These are phyloP conservation scores for Phallus indusiatus DNA, from an alignment of 768 basidiomycete species.

Conservation along the genomic window DNA sequence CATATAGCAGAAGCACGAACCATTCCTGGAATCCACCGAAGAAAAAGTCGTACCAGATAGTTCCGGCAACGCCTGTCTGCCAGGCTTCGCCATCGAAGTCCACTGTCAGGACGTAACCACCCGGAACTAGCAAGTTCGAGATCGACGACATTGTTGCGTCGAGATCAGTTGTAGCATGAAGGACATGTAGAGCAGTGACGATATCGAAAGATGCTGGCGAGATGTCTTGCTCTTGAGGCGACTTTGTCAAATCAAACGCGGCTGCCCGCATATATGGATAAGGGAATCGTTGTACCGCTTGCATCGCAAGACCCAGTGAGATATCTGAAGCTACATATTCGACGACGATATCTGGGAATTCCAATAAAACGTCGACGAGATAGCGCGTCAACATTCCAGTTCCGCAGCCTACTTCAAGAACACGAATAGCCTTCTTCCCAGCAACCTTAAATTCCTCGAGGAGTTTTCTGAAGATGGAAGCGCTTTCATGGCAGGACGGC, in stretches of 20 bases:
- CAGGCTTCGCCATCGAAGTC: constrained; percentile 14
- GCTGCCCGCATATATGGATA: constrained; percentile 13
- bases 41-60: constrained; percentile 11
- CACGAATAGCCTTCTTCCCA: constrained; percentile 15
- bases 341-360: constrained; percentile 11
- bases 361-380: constrained; percentile 12
- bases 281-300: constrained; percentile 12
- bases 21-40: constrained; percentile 10
- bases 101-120: constrained; percentile 12
- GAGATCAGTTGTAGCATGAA: constrained; percentile 13
- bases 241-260: constrained; percentile 12
- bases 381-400: constrained; percentile 13
- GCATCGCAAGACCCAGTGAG: constrained; percentile 10
- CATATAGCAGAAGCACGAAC: neutral
- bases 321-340: constrained; percentile 16
- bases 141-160: constrained; percentile 10
- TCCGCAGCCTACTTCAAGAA: constrained; percentile 16
- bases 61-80: constrained; percentile 3
- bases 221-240: constrained; percentile 13
- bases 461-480: constrained; percentile 10
- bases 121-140: constrained; percentile 12
- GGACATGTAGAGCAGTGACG: constrained; percentile 13
- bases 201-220: constrained; percentile 13
- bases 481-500: constrained; percentile 10
- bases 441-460: constrained; percentile 6